Conservation (phyloP, 306 rosid species). For the Rosa lucieae region DNA sequence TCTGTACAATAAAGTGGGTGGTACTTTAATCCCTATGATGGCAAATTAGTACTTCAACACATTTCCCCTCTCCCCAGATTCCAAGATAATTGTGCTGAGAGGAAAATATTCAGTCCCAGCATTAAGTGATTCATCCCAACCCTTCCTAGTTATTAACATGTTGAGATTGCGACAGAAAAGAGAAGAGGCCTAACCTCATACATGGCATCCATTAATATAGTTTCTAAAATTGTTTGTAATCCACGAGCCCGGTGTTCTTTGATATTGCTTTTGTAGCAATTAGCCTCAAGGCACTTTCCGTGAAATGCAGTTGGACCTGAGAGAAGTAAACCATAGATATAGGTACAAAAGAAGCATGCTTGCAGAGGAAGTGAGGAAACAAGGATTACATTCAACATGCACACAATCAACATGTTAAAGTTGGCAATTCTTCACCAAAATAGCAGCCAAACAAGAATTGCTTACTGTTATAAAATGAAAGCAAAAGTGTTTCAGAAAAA, state of each 20-base stretch:
- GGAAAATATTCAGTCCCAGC: background rate
- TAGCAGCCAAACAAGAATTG: no score
- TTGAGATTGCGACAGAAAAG: conserved; percentile 10
- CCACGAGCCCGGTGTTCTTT: no score
- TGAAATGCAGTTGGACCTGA: conserved; percentile 86
- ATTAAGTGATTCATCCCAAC: background rate
- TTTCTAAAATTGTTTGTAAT: no score
- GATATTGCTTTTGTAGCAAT: no score
- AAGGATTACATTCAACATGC: background rate
- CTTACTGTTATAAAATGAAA: no score
- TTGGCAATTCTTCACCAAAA: no score
- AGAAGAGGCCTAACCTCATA: conserved; percentile 65
- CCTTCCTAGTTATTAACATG: background rate
- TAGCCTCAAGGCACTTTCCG: conserved; percentile 59
- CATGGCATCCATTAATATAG: no score
- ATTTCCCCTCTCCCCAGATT: background rate
- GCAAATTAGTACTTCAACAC: background rate
- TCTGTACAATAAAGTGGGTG: no score
- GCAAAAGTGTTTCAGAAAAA: no score
- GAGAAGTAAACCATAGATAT: conserved; percentile 21
- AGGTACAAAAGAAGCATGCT: conserved; percentile 23
- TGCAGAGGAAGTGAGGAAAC: conserved; percentile 16
- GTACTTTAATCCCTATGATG: background rate
- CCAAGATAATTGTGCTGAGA: background rate
- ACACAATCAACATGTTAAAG: no score